These are phyloP conservation scores for Suaeda aralocaspica DNA, from an alignment of 148 eudicot genomes.

Conservation along the genomic window DNA sequence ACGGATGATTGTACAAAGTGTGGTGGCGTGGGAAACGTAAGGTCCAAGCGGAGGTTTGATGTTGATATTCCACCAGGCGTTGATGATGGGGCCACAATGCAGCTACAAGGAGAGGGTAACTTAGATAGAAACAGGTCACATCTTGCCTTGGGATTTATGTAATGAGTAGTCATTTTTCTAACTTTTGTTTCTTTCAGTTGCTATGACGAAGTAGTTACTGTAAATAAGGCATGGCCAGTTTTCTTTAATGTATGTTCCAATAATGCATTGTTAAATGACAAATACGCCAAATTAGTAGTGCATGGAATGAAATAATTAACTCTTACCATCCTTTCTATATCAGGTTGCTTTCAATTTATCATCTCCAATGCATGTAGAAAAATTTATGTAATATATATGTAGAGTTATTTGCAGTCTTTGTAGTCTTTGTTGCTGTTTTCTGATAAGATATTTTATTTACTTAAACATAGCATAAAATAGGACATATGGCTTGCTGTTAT, in stretches of 20 bases:
- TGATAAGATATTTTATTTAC: too few relatives aligned
- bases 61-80: constrained; percentile 78
- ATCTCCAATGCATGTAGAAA: too few relatives aligned
- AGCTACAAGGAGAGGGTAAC: constrained; percentile 76
- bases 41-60: constrained; percentile 44
- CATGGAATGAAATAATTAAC: too few relatives aligned
- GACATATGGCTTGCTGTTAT: too few relatives aligned
- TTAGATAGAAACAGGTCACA: constrained; percentile 56
- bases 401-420: too few relatives aligned
- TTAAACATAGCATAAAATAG: too few relatives aligned
- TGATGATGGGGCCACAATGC: constrained; percentile 68
- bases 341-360: too few relatives aligned
- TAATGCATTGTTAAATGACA: not conserved
- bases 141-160: constrained; percentile 4
- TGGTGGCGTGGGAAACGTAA: constrained; percentile 56
- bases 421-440: too few relatives aligned
- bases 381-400: too few relatives aligned
- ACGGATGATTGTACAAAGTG: constrained; percentile 61
- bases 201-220: not conserved
- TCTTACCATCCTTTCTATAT: too few relatives aligned
- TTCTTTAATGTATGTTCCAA: not conserved
- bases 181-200: not conserved
- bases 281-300: not conserved
- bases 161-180: not conserved
- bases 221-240: not conserved